phyloP scores from a whole-genome alignment of 2,329 filamentous ascomycete species.

The Ophiocordyceps unilateralis region DNA sequence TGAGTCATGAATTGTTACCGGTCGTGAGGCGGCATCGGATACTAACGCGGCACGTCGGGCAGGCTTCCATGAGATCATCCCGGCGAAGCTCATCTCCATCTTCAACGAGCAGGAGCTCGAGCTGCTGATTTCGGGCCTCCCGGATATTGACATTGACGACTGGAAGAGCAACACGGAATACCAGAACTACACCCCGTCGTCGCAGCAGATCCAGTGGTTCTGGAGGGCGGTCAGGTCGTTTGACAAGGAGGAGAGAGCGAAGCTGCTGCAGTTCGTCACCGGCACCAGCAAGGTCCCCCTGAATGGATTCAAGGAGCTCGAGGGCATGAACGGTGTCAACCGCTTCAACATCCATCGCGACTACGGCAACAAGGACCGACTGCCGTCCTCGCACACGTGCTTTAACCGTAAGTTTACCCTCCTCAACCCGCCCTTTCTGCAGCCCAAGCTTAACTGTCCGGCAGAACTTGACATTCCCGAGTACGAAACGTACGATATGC shows the following conservation, averaged over 20 bases:
- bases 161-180: conserved; percentile 99
- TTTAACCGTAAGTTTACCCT: conserved; percentile 73
- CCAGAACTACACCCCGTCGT: conserved; percentile 89
- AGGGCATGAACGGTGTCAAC: conserved; percentile 97
- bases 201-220: conserved; percentile 98
- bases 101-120: conserved; percentile 98
- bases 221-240: conserved; percentile 95
- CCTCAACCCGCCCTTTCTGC: neutral
- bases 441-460: conserved; percentile 3
- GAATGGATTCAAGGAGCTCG: conserved; percentile 96
- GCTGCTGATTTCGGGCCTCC: conserved; percentile 85
- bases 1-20: conserved; percentile 17
- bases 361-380: conserved; percentile 86
- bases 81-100: conserved; percentile 82
- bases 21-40: neutral
- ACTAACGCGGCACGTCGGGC: neutral
- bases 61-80: conserved; percentile 97
- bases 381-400: conserved; percentile 94
- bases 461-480: conserved; percentile 94
- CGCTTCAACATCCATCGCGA: conserved; percentile 98
- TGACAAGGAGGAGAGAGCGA: conserved; percentile 96
- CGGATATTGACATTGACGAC: conserved; percentile 94
- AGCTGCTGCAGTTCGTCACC: conserved; percentile 93
- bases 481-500: conserved; percentile 87
- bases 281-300: conserved; percentile 96